Evolutionary conservation across 192 early-diverging fungal species (phyloP).

Genomic region (Linnemannia elongata): DNA sequence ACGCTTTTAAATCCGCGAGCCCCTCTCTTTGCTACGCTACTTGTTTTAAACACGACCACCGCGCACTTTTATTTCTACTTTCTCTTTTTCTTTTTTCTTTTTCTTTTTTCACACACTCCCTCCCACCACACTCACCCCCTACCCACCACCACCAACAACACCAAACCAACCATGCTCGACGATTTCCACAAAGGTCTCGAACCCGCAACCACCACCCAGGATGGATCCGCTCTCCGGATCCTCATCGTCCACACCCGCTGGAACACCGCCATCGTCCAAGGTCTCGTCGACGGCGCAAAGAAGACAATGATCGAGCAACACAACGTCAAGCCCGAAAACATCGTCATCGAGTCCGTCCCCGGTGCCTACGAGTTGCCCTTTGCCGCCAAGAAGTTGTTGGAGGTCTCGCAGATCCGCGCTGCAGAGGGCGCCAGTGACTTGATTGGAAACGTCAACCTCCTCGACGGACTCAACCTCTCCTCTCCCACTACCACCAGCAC

Average conservation of each 20-base stretch:
- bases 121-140: neutral
- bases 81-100: neutral
- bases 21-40: too few species aligned
- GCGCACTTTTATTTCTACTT: neutral
- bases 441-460: slow-evolving; percentile 59
- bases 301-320: slow-evolving; percentile 73
- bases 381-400: slow-evolving; percentile 83
- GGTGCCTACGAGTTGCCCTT: slow-evolving; percentile 97
- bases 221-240: slow-evolving; percentile 76
- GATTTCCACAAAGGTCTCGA: slow-evolving; percentile 84
- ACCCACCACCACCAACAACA: neutral
- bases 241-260: slow-evolving; percentile 95
- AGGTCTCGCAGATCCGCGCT: slow-evolving; percentile 73
- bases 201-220: slow-evolving; percentile 63
- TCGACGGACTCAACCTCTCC: slow-evolving; percentile 57
- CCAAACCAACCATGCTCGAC: slow-evolving; percentile 49
- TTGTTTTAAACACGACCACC: neutral
- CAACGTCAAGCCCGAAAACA: slow-evolving; percentile 80
- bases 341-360: slow-evolving; percentile 84
- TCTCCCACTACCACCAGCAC: slow-evolving; percentile 29
- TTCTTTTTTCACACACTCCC: neutral
- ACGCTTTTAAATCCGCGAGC: neutral
- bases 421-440: slow-evolving; percentile 68
- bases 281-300: slow-evolving; percentile 81
- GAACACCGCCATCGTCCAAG: slow-evolving; percentile 90